A percentile compares a stretch with the other conserved stretches of the same genome.
Conservation (phyloP, 208 protist species). For the Hexamita inflata region DNA sequence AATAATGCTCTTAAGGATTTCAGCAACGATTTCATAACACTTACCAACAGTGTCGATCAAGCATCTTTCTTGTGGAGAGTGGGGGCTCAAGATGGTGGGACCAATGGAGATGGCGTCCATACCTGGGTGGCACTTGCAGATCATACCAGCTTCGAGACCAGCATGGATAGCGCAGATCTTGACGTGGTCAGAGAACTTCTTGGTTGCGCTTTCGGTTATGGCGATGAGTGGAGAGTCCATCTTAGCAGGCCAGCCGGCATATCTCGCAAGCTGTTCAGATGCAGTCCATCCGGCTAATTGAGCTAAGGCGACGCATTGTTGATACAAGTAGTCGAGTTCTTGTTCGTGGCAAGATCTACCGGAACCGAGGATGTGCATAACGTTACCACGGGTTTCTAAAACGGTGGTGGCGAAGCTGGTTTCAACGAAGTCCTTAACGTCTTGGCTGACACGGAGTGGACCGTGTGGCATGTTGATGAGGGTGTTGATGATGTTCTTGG, state of each 20-base stretch:
- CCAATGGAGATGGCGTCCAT: slow-evolving; percentile 37
- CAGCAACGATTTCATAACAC: not conserved
- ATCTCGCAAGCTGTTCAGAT: slow-evolving; percentile 2
- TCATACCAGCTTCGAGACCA: slow-evolving; percentile 36
- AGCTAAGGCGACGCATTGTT: not conserved
- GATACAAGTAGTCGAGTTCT: slow-evolving; percentile 17
- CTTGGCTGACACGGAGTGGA: not conserved
- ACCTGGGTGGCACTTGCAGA: not conserved
- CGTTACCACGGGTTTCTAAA: not conserved
- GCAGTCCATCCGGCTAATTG: not conserved
- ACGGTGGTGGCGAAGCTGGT: slow-evolving; percentile 26
- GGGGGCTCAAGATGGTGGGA: slow-evolving; percentile 24
- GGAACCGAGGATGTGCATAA: not conserved
- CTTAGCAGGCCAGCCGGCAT: slow-evolving; percentile 37
- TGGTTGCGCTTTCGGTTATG: not conserved
- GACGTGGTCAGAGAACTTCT: slow-evolving; percentile 9
- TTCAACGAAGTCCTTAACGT: slow-evolving; percentile 33
- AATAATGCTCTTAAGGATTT: too few relatives aligned
- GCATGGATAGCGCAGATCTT: slow-evolving; percentile 36
- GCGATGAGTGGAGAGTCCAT: slow-evolving; percentile 21
- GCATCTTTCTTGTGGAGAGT: not conserved
- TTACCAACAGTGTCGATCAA: not conserved
- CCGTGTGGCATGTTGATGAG: slow-evolving; percentile 31
- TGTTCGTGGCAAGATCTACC: not conserved
- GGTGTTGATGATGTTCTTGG: slow-evolving; percentile 24